Evolutionary conservation across 1,284 basidiomycete species (phyloP), one percentile per base, ranked within the genome.

Genomic region (Cystobasidiaceae sp.): DNA sequence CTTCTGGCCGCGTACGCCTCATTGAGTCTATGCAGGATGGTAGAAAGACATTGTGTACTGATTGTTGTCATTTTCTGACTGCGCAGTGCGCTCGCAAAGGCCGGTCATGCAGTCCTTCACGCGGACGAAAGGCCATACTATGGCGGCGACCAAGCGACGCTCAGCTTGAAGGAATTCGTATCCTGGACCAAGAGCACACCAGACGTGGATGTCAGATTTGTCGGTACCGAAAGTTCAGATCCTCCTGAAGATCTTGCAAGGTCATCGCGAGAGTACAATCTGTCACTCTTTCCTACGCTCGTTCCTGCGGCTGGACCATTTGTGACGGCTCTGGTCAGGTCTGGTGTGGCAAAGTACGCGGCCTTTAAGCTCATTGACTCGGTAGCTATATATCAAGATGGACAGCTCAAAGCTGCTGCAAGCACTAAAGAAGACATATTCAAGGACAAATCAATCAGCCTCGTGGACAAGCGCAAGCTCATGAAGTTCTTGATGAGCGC

Each of bases 391-490:
- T 57, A 49, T 17, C 48, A 58, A 13, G 51, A 48, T 4, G 67
- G 52, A 39, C 28, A 70, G 44, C 78, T 87, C 39, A 83, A 82
- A 70, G 81, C 79, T 49, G 93, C 97, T 0, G 94, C 94, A 0
- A 85, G 86, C 28, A 89, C 85, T 78, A 97, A 97, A 76, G 92
- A 94, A 76, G 89, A 92, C 67, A 84, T 98, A 23, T 97, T 98
- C 82, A 92, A 89, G 78, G 86, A 85, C 77, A 86, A 86, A 74
- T 81, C 80, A 4, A 82, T 97, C 13, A 82, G 82, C 3, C 81
- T 97, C 5, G 76, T 93, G 34, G 90, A 94, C 68, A 98, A 97
- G 79, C 81, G 93, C 44, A 82, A 87, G 39, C 79, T 98, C 39
- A 97, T 97, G 89, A 90, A 93, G 69, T 90, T 96, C 71, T 79